Base-by-base conservation (phyloP, 73 alveolate genomes). In the Tetrahymena thermophila region DNA sequence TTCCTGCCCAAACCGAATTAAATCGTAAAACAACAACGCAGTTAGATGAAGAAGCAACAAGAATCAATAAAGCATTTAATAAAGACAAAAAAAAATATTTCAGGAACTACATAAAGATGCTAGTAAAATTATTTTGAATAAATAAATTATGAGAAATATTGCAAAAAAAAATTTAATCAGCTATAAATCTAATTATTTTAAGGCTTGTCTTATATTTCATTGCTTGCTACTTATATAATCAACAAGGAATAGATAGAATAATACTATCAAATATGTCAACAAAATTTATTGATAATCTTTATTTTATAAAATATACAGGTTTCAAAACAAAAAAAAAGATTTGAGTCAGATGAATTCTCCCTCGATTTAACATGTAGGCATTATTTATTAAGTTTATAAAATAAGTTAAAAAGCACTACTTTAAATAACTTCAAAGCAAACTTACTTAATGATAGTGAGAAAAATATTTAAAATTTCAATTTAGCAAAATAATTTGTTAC, bases 291-390 rank as follows among this genome's bases (percentile, higher is more conserved):
- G 28, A 21, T 50, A 50, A 71, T 71, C 37, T 71, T n/a, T 71
- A 17, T 71, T 71, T 71, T 71, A 31, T 71, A 19, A 71, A 71
- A 23, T 25, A n/a, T 3, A 71, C 25, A 71, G 89, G 99, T 97
- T 19, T 96, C 98, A 28, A 56, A 96, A 57, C 84, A 97, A 38
- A 96, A 94, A 58, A 94, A 43, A 15, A 56, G 99, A 94, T 97
- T 38, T 85, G 96, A 94, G 93, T 96, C 96, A 43, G 99, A 98
- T 84, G 96, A 96, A n/a, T 98, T 97, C 93, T 96, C 97, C 85
- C 97, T 98, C 40, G 99, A 98, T 94, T 94, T 98, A 96, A 93
- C 99, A 34, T 98, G 96, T 94, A 94, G 44, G 44, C 10, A 28
- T 10, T 35, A n/a, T 85, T 38, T 38, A 71, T 3, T 71, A n/a